Percentiles rank a stretch among this genome's conserved stretches.
These are phyloP conservation scores for Penicillium soppii DNA, from an alignment of 495 filamentous ascomycete genomes.

Conservation along the genomic window DNA sequence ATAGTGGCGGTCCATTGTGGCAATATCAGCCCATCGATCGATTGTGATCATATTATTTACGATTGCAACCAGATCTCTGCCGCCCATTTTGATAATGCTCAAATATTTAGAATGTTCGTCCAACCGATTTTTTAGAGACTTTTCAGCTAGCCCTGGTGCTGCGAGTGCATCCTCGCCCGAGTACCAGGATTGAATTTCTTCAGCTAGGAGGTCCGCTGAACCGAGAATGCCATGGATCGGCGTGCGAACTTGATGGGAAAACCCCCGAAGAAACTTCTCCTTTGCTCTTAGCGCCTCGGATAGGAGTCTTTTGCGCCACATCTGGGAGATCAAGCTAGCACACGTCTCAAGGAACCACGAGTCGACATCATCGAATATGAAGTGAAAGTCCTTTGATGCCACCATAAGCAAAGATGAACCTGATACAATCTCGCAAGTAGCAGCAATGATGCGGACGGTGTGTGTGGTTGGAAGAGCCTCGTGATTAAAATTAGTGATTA, in stretches of 20 bases:
- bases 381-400: slow-evolving; percentile 10
- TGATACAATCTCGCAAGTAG: slow-evolving; percentile 9
- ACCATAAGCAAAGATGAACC: slow-evolving; percentile 15
- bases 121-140: not conserved
- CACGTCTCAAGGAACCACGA: slow-evolving; percentile 16
- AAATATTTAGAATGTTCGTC: slow-evolving; percentile 9
- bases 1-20: slow-evolving; percentile 10
- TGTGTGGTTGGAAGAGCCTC: not conserved
- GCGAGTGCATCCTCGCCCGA: too few relatives aligned
- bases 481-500: slow-evolving; percentile 15
- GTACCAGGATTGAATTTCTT: too few relatives aligned
- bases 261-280: slow-evolving; percentile 20
- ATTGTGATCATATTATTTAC: slow-evolving; percentile 15
- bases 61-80: slow-evolving; percentile 13
- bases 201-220: slow-evolving; percentile 14
- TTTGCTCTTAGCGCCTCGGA: slow-evolving; percentile 15
- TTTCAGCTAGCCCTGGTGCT: not conserved
- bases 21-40: slow-evolving; percentile 18
- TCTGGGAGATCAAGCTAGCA: slow-evolving; percentile 11
- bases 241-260: slow-evolving; percentile 19
- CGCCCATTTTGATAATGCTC: slow-evolving; percentile 14
- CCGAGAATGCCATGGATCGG: slow-evolving; percentile 18
- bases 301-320: slow-evolving; percentile 12
- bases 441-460: slow-evolving; percentile 7
- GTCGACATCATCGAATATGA: slow-evolving; percentile 19